Conservation (phyloP, 768 basidiomycete species). For the Lepiota brunneoincarnata region DNA sequence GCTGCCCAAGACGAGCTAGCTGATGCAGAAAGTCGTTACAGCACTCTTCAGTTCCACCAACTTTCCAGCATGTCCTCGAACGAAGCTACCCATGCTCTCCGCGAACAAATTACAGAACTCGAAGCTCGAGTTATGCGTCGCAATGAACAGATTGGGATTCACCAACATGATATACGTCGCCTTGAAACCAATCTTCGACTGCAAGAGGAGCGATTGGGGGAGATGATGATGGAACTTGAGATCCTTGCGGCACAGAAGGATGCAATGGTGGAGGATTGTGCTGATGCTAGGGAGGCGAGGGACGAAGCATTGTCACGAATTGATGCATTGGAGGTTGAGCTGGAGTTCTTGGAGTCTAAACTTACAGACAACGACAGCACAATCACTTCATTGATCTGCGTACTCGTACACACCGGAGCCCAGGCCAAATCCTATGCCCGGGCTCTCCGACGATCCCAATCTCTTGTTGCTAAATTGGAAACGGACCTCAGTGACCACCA, state of each 20-base stretch:
- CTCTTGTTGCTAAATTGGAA: background rate
- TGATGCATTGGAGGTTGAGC: constrained; percentile 62
- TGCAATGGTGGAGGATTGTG: constrained; percentile 84
- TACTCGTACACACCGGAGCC: constrained; percentile 33
- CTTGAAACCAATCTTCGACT: constrained; percentile 72
- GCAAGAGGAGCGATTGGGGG: constrained; percentile 70
- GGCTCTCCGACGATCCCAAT: background rate
- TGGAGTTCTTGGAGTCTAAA: constrained; percentile 39
- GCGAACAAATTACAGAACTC: constrained; percentile 65
- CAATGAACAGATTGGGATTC: constrained; percentile 73
- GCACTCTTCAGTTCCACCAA: constrained; percentile 61
- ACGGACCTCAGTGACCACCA: background rate
- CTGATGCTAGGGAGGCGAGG: constrained; percentile 69
- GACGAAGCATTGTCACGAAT: constrained; percentile 55
- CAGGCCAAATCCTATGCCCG: constrained; percentile 9
- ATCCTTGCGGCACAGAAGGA: constrained; percentile 63
- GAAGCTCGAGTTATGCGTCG: constrained; percentile 61
- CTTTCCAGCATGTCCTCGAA: constrained; percentile 59
- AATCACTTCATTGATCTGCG: constrained; percentile 35
- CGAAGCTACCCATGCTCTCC: constrained; percentile 53
- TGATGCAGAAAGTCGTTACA: constrained; percentile 60
- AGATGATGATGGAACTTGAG: constrained; percentile 71
- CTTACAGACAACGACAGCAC: constrained; percentile 30
- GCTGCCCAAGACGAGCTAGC: constrained; percentile 50
- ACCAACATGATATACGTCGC: constrained; percentile 76